Conservation (phyloP, 1,139 yeast genomes). For the Yamadazyma friedrichii region DNA sequence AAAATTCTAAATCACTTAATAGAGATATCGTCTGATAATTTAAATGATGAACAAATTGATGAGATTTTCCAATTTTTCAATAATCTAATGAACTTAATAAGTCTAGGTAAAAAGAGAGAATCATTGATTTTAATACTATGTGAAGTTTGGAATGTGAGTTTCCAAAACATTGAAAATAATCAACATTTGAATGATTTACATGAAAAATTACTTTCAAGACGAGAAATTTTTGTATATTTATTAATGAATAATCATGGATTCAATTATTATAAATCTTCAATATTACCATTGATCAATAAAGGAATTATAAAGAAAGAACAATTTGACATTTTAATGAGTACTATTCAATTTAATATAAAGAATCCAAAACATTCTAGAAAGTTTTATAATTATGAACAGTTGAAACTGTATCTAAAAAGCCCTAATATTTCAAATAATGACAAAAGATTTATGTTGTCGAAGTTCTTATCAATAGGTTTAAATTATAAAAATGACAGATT, state of each 20-base stretch:
- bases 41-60: background rate
- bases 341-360: background rate
- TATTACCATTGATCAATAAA: slow-evolving; percentile 16
- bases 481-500: background rate
- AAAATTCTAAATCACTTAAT: background rate
- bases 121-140: slow-evolving; percentile 7
- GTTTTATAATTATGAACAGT: background rate
- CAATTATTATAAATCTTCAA: slow-evolving; percentile 18
- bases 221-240: slow-evolving; percentile 20
- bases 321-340: slow-evolving; percentile 21
- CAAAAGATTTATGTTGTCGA: background rate
- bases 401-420: background rate
- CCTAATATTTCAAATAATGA: background rate
- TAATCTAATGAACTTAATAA: background rate
- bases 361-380: background rate
- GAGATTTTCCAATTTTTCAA: background rate
- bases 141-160: slow-evolving; percentile 21
- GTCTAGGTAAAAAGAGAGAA: background rate
- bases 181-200: slow-evolving; percentile 14
- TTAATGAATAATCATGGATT: slow-evolving; percentile 22
- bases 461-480: background rate
- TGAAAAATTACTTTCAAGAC: slow-evolving; percentile 15
- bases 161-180: slow-evolving; percentile 1
- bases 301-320: slow-evolving; percentile 14
- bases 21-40: background rate